phyloP scores from a whole-genome alignment of 345 rosid genomes.

The Litchi chinensis region DNA sequence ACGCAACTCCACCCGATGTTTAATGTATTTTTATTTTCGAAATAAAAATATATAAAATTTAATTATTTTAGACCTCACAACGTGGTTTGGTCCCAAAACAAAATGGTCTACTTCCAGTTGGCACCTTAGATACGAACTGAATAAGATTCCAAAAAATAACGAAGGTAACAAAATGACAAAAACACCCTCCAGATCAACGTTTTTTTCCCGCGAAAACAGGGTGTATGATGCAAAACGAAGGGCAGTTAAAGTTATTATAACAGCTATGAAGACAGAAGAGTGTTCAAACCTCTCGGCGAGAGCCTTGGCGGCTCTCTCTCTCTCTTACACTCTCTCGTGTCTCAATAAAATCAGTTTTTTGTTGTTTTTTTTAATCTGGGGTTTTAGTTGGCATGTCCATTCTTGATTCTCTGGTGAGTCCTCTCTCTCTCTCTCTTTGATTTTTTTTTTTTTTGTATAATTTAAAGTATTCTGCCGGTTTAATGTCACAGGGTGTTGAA shows the following conservation, averaged over 20 bases:
- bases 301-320: slow-evolving; percentile 26
- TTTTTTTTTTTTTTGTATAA: neutral
- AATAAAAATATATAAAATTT: too few species aligned
- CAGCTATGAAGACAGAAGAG: neutral
- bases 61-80: too few species aligned
- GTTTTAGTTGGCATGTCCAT: neutral
- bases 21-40: too few species aligned
- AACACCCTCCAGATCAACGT: neutral
- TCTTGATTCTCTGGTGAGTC: neutral
- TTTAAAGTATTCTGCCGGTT: neutral
- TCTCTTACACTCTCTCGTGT: neutral
- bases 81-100: too few species aligned
- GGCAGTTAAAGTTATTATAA: slow-evolving; percentile 15
- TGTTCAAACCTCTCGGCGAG: slow-evolving; percentile 12
- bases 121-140: neutral
- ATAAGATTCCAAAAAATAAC: neutral
- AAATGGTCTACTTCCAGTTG: neutral
- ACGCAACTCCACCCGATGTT: too few species aligned
- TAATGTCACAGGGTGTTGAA: neutral
- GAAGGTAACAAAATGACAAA: neutral
- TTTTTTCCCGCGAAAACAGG: neutral
- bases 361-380: neutral
- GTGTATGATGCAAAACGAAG: neutral
- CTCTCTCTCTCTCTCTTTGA: neutral
- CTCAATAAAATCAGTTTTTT: neutral